Evolutionary conservation across 2,329 filamentous ascomycete genomes (phyloP).

Genomic region (Daldinia sp.): DNA sequence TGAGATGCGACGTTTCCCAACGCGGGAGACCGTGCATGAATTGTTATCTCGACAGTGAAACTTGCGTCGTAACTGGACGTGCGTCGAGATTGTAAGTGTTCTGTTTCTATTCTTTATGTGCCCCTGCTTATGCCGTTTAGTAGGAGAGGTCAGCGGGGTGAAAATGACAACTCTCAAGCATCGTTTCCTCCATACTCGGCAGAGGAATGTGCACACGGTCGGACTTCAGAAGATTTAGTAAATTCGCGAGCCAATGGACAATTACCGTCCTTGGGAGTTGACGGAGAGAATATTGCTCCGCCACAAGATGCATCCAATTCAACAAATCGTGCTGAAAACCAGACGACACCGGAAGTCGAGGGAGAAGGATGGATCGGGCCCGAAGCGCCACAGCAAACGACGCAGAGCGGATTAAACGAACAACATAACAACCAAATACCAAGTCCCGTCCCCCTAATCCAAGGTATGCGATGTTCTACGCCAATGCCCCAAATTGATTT

Average conservation of each 20-base stretch:
- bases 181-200: conserved; percentile 45
- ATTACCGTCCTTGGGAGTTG: conserved; percentile 29
- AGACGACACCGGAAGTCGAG: conserved; percentile 16
- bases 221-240: conserved; percentile 43
- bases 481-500: not conserved
- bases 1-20: conserved; percentile 60
- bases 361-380: conserved; percentile 20
- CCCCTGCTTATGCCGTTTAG: conserved; percentile 34
- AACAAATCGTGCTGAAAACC: conserved; percentile 18
- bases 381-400: conserved; percentile 18
- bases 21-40: conserved; percentile 60
- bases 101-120: not conserved
- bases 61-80: conserved; percentile 52
- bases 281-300: conserved; percentile 24
- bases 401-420: conserved; percentile 23
- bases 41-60: conserved; percentile 60
- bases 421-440: conserved; percentile 29
- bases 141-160: conserved; percentile 44
- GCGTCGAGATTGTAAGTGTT: conserved; percentile 51
- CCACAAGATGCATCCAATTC: conserved; percentile 25
- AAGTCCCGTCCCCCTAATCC: conserved; percentile 23
- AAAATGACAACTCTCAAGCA: conserved; percentile 40
- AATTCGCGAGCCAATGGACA: conserved; percentile 43
- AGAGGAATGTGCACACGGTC: conserved; percentile 40
- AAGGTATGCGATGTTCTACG: conserved; percentile 32